phyloP scores from a whole-genome alignment of 805 yeast species.

The Candida maris region DNA sequence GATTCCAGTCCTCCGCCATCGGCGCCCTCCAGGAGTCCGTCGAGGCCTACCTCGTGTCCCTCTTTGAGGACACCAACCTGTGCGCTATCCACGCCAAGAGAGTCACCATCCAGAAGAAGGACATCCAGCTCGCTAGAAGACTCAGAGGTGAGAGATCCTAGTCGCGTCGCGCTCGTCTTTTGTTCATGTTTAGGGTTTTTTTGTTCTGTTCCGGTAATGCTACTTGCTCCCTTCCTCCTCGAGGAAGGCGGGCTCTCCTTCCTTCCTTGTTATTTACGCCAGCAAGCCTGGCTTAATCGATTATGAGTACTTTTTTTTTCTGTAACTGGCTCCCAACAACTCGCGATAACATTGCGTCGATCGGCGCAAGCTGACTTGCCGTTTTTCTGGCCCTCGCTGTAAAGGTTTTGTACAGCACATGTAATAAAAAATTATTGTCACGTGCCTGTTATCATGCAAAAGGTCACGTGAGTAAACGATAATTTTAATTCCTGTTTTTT shows the following conservation, averaged over 20 bases:
- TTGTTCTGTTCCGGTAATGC: constrained; percentile 35
- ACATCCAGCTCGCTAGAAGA: constrained; percentile 78
- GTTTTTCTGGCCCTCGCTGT: too few species aligned
- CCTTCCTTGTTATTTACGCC: not conserved
- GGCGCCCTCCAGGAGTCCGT: constrained; percentile 98
- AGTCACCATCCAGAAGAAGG: constrained; percentile 84
- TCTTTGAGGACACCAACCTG: constrained; percentile 73
- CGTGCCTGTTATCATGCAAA: too few species aligned
- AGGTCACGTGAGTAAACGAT: not conserved
- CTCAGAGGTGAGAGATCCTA: constrained; percentile 94
- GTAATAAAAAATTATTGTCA: too few species aligned
- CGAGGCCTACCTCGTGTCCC: constrained; percentile 73
- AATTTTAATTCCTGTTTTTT: constrained; percentile 2
- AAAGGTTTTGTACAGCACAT: too few species aligned
- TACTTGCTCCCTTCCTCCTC: constrained; percentile 12
- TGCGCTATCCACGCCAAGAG: constrained; percentile 78
- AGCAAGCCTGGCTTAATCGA: not conserved
- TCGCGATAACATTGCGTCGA: not conserved
- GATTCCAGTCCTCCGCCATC: constrained; percentile 96
- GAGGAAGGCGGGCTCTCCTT: too few species aligned
- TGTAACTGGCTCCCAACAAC: not conserved
- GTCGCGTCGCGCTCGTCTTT: constrained; percentile 44
- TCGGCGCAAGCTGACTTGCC: not conserved
- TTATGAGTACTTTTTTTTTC: not conserved
- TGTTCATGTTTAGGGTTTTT: not conserved